Evolutionary conservation across 352 stramenopile genomes (phyloP), one percentile per base, ranked within the genome.

Genomic region (Phytophthora ramorum): DNA sequence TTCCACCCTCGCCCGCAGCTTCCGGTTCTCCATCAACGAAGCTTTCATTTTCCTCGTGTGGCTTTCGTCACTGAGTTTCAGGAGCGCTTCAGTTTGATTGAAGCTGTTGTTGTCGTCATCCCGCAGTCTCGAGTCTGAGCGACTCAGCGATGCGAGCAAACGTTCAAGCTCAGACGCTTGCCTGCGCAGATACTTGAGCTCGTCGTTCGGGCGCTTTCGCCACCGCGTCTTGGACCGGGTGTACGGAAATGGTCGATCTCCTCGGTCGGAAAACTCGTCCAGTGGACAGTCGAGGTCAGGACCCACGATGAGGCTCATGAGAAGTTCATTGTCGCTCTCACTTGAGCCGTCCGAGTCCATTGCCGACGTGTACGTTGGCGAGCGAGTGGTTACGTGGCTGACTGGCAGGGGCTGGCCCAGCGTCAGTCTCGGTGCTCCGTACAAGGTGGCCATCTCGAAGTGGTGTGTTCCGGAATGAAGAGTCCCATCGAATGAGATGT

Each of bases 161-260:
- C 43, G 32, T 9, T 78, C 55, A 1, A 78, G 57, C 28, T 70
- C 71, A 0, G 22, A 12, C 30, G 75, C 62, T 10, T 69, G 43
- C 2, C 19, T 28, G 22, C 61, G 56, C 10, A 78, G 24, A 32
- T 78, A 78, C 52, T 78, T 72, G 17, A 78, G 62, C 58, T 78
- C 71, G 38, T 78, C 57, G 30, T 73, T 75, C 35, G 66, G 71
- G 20, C 66, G 61, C 37, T 75, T 73, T 13, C 71, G 62, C 55
- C 65, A 73, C 13, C 66, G 46, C 7, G 55, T 63, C 34, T 73
- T 69, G 16, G 66, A 70, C 12, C 52, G 56, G 2, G 59, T 70
- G 43, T 70, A 73, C 0, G 66, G 65, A 41, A 66, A 66, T 24
- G 51, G 65, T 52, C 52, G 58, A 12, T 52, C 47, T 6, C 48